These are phyloP conservation scores for Huntiella savannae DNA, from an alignment of 2,329 filamentous ascomycete genomes.

Conservation along the genomic window DNA sequence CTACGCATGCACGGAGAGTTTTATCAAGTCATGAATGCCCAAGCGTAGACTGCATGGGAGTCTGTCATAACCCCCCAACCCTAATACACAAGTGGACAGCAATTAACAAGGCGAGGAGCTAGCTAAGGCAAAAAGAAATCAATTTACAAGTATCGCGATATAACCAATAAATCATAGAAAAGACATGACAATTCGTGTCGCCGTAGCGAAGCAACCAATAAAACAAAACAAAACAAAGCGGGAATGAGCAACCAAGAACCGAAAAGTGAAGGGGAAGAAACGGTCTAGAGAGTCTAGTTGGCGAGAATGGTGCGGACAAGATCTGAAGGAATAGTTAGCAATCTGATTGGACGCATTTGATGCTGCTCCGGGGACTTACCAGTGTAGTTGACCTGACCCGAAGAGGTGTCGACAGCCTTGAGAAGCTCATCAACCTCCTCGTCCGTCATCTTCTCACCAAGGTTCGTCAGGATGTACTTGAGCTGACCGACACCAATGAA, in stretches of 20 bases:
- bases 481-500: slow-evolving; percentile 96
- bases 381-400: slow-evolving; percentile 93
- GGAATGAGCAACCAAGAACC: neutral
- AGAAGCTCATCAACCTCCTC: slow-evolving; percentile 97
- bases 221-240: neutral
- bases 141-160: neutral
- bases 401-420: slow-evolving; percentile 92
- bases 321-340: slow-evolving; percentile 28
- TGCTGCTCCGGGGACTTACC: slow-evolving; percentile 34
- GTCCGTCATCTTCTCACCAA: slow-evolving; percentile 98
- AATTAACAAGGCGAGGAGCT: too few species aligned
- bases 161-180: slow-evolving; percentile 3
- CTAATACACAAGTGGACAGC: too few species aligned
- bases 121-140: neutral
- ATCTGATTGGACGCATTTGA: too few species aligned
- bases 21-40: too few species aligned
- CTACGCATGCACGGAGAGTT: too few species aligned
- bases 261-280: neutral
- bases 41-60: too few species aligned
- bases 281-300: slow-evolving; percentile 34
- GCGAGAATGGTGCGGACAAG: slow-evolving; percentile 74
- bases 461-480: slow-evolving; percentile 91
- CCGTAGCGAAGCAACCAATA: neutral
- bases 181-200: slow-evolving; percentile 11
- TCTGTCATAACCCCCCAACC: too few species aligned